phyloP scores from a whole-genome alignment of 2,329 filamentous ascomycete genomes.

The Fusarium sp. region DNA sequence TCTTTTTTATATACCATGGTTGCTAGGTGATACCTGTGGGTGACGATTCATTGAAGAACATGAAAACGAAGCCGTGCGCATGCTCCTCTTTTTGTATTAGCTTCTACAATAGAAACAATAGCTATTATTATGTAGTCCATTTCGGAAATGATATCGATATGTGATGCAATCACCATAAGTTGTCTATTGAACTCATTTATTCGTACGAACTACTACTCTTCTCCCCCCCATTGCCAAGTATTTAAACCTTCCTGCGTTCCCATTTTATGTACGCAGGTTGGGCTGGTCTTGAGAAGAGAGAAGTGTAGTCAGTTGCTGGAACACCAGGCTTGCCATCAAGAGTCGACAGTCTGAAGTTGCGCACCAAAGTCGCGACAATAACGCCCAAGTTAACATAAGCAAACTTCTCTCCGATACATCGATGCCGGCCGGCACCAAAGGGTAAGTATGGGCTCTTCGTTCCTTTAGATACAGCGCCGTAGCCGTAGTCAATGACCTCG shows the following conservation, averaged over 20 bases:
- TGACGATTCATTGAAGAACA: slow-evolving; percentile 37
- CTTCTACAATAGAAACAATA: slow-evolving; percentile 35
- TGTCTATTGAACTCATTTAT: neutral
- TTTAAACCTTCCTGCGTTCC: slow-evolving; percentile 40
- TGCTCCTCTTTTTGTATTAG: slow-evolving; percentile 15
- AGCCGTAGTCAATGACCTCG: slow-evolving; percentile 44
- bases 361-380: slow-evolving; percentile 70
- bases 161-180: neutral
- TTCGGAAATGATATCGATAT: neutral
- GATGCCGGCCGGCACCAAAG: slow-evolving; percentile 77
- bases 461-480: slow-evolving; percentile 46
- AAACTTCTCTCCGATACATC: slow-evolving; percentile 82
- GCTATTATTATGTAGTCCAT: slow-evolving; percentile 10
- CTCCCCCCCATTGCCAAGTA: neutral
- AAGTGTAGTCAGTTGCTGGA: slow-evolving; percentile 72
- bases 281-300: slow-evolving; percentile 52
- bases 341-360: slow-evolving; percentile 69
- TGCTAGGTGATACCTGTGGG: slow-evolving; percentile 13
- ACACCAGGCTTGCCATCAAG: slow-evolving; percentile 64
- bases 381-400: slow-evolving; percentile 75
- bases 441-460: slow-evolving; percentile 63
- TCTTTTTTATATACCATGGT: slow-evolving; percentile 39
- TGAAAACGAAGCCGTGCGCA: slow-evolving; percentile 23
- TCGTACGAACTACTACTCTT: neutral
- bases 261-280: slow-evolving; percentile 49